Conservation (phyloP, 495 filamentous ascomycete species). For the Polyplosphaeria fusca region DNA sequence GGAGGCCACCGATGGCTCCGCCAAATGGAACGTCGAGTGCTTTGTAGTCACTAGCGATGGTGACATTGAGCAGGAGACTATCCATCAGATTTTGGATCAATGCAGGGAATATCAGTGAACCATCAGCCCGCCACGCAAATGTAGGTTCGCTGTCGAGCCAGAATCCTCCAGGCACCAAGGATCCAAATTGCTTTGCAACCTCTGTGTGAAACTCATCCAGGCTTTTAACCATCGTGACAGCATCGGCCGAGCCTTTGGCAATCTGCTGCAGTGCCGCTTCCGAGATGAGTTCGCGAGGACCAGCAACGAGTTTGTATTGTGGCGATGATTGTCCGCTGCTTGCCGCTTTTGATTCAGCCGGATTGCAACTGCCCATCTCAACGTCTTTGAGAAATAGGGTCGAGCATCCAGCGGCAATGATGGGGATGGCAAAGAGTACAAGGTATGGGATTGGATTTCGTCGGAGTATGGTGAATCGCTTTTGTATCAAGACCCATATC, state of each 20-base stretch:
- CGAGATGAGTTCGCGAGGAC: slow-evolving; percentile 8
- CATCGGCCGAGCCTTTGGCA: slow-evolving; percentile 18
- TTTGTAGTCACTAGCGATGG: slow-evolving; percentile 34
- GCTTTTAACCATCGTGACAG: slow-evolving; percentile 58
- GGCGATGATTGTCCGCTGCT: slow-evolving; percentile 23
- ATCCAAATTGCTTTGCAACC: slow-evolving; percentile 56
- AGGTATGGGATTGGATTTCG: slow-evolving; percentile 69
- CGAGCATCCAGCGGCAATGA: slow-evolving; percentile 68
- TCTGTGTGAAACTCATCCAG: slow-evolving; percentile 63
- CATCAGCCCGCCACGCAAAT: slow-evolving; percentile 54
- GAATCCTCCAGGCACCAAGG: slow-evolving; percentile 69
- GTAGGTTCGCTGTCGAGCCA: slow-evolving; percentile 67
- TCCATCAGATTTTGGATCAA: slow-evolving; percentile 68
- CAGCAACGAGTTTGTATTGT: slow-evolving; percentile 20
- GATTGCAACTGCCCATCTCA: slow-evolving; percentile 54
- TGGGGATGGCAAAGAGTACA: slow-evolving; percentile 68
- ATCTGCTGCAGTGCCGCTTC: slow-evolving; percentile 6
- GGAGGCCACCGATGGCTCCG: slow-evolving; percentile 58
- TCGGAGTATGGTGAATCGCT: slow-evolving; percentile 71
- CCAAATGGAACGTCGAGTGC: slow-evolving; percentile 66
- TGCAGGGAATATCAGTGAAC: slow-evolving; percentile 47
- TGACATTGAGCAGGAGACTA: slow-evolving; percentile 47
- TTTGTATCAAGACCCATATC: slow-evolving; percentile 68
- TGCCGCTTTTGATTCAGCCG: slow-evolving; percentile 38
- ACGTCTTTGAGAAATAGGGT: slow-evolving; percentile 64